A percentile compares a stretch with the other conserved stretches of the same genome.
Evolutionary conservation across 2,329 filamentous ascomycete species (phyloP).

Genomic region (Fusarium dimerum): DNA sequence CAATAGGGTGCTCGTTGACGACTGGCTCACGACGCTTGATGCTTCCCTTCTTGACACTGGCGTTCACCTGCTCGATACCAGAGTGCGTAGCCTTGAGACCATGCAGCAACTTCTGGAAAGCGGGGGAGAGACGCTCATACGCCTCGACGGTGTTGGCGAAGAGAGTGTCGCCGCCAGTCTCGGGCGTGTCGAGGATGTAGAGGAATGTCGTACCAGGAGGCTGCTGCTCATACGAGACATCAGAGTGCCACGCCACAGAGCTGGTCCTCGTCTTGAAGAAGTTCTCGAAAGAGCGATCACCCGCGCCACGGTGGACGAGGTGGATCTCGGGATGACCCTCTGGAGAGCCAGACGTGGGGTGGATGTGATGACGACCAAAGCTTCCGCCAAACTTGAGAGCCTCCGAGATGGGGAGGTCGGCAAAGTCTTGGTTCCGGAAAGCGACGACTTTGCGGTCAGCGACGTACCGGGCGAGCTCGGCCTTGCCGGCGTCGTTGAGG

Average conservation of each 20-base stretch:
- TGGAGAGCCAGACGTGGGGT: slow-evolving; percentile 75
- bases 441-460: slow-evolving; percentile 77
- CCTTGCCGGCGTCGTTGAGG: slow-evolving; percentile 68
- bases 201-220: slow-evolving; percentile 89
- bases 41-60: slow-evolving; percentile 64
- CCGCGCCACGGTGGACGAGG: slow-evolving; percentile 71
- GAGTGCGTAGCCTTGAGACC: slow-evolving; percentile 81
- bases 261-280: slow-evolving; percentile 72
- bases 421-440: slow-evolving; percentile 75
- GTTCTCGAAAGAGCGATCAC: slow-evolving; percentile 49
- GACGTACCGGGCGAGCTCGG: slow-evolving; percentile 75
- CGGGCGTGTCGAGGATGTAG: slow-evolving; percentile 81
- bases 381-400: slow-evolving; percentile 71
- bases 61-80: slow-evolving; percentile 76
- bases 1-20: slow-evolving; percentile 71
- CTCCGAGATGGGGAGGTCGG: slow-evolving; percentile 67
- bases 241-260: slow-evolving; percentile 85
- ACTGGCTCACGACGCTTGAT: slow-evolving; percentile 77
- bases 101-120: slow-evolving; percentile 78
- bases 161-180: slow-evolving; percentile 80
- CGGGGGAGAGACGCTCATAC: slow-evolving; percentile 76
- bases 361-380: slow-evolving; percentile 81
- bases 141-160: slow-evolving; percentile 80
- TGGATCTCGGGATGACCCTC: slow-evolving; percentile 74
- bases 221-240: slow-evolving; percentile 85